Conservation (phyloP, 2,329 filamentous ascomycete species). For the Cordyceps fumosorosea region DNA sequence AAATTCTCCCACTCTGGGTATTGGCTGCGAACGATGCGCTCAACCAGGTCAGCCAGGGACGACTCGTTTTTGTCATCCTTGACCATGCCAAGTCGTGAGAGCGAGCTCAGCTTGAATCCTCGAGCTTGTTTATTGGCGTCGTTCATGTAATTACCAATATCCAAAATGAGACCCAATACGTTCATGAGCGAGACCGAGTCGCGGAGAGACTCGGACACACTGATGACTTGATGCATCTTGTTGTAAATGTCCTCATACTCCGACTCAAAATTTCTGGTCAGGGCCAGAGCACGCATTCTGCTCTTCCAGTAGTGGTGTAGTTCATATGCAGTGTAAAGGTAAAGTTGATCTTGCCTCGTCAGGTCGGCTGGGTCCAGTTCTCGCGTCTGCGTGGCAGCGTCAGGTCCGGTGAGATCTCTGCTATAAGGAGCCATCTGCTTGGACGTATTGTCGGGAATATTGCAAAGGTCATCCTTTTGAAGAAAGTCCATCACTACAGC, state of each 20-base stretch:
- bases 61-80: conserved; percentile 99
- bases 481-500: conserved; percentile 93
- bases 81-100: conserved; percentile 90
- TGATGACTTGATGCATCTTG: conserved; percentile 80
- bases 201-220: conserved; percentile 79
- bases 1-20: conserved; percentile 95
- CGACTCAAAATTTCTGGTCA: conserved; percentile 75
- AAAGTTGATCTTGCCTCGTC: conserved; percentile 92
- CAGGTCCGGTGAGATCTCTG: conserved; percentile 90
- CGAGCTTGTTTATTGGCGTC: conserved; percentile 97
- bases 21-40: conserved; percentile 92
- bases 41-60: conserved; percentile 89
- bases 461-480: conserved; percentile 86
- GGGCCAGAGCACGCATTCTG: conserved; percentile 80
- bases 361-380: conserved; percentile 85
- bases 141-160: conserved; percentile 99
- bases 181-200: conserved; percentile 94
- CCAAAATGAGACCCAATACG: conserved; percentile 88
- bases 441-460: conserved; percentile 79
- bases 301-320: conserved; percentile 98
- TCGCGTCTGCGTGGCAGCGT: conserved; percentile 67
- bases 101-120: conserved; percentile 94
- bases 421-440: conserved; percentile 94
- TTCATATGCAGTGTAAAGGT: conserved; percentile 86
- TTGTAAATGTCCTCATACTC: conserved; percentile 89